Evolutionary conservation across 2,329 filamentous ascomycete genomes (phyloP), one percentile per base, ranked within the genome.

Genomic region (Fusarium heterosporum): DNA sequence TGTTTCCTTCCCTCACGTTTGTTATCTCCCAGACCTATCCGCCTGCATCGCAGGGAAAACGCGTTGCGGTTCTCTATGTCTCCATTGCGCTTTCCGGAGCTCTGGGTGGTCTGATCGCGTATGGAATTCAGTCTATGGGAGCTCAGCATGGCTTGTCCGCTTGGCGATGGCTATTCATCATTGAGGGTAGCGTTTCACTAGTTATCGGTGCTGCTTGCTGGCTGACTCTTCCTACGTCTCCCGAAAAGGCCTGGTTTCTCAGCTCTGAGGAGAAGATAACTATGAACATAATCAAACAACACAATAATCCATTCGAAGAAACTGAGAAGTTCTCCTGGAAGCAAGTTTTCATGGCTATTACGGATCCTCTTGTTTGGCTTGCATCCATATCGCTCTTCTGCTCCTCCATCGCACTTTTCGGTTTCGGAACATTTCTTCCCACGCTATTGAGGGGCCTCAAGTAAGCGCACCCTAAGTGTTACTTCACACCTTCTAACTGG

Each of bases 111-210:
- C 36, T 77, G 4, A 61, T 76, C 1, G 74, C 74, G 0, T 76
- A 73, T 16, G 73, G 64, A 0, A 72, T 76, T 4, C 78, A 81
- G 29, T 76, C 78, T 0, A 78, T 85, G 59, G 82, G 85, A 13
- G 80, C 78, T 1, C 74, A 72, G 2, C 77, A 76, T 28, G 83
- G 83, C 0, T 73, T 85, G 2, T 75, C 76, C 2, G 83, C 83
- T 1, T 85, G 83, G 84, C 68, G 82, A 51, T 86, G 83, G 83
- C 72, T 84, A 0, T 85, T 85, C 56, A 82, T 83, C 32, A 75
- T 81, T 0, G 82, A 84, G 55, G 80, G 81, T 3, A 60, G 75
- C 2, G 68, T 78, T 4, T 78, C 79, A 4, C 51, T 79, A 0
- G 58, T 70, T 6, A 55, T 78, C 11, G 73, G 75, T 2, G 64